Conservation (phyloP, 805 yeast species). For the Cephaloascus fragrans region DNA sequence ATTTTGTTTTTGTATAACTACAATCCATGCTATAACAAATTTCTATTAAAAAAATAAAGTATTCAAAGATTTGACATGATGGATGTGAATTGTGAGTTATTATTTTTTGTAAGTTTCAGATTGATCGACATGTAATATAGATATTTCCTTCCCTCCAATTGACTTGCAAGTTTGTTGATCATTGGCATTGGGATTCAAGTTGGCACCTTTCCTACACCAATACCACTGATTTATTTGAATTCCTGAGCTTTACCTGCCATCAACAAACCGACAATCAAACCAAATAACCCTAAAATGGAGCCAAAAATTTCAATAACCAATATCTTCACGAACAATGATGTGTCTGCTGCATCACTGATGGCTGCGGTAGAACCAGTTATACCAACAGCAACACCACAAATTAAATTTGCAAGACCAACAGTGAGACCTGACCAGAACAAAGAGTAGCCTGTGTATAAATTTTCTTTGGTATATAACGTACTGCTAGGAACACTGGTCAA, state of each 20-base stretch:
- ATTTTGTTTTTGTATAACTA: too few relatives aligned
- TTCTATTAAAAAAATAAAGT: too few relatives aligned
- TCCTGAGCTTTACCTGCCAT: constrained; percentile 96
- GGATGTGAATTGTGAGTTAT: too few relatives aligned
- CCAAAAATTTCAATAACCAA: constrained; percentile 97
- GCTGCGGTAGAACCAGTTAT: constrained; percentile 99
- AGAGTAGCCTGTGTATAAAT: constrained; percentile 89
- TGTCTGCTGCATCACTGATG: constrained; percentile 93
- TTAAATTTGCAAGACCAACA: constrained; percentile 85
- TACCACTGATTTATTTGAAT: constrained; percentile 38
- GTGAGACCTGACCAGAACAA: constrained; percentile 98
- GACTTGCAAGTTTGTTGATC: too few relatives aligned
- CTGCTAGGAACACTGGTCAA: constrained; percentile 56
- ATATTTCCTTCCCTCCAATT: too few relatives aligned
- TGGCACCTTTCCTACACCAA: too few relatives aligned
- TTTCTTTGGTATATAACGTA: constrained; percentile 66
- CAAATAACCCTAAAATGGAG: constrained; percentile 89
- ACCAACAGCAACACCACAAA: constrained; percentile 97
- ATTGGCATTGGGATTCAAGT: too few relatives aligned
- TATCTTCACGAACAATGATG: constrained; percentile 88
- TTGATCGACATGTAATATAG: too few relatives aligned
- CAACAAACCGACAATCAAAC: constrained; percentile 90
- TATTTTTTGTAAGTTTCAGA: too few relatives aligned
- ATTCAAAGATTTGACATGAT: too few relatives aligned
- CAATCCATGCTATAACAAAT: too few relatives aligned